Base-by-base conservation (phyloP, 306 rosid genomes). In the Lotus japonicus region DNA sequence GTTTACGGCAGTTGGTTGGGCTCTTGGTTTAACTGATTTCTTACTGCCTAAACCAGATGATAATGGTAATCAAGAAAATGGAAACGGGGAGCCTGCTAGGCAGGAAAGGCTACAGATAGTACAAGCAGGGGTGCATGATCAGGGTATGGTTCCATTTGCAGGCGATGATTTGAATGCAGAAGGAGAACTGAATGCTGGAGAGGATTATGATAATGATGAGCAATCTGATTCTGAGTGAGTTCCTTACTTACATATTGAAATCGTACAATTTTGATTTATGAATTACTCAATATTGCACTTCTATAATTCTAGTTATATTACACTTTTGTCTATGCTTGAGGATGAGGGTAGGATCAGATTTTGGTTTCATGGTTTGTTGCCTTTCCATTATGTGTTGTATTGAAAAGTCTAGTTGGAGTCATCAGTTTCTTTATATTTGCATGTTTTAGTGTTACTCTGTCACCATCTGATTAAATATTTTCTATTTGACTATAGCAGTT, bases 1-100 rank as follows among this genome's bases (percentile, higher is more conserved):
- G 99, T 90, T 95, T 77, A 87, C 88, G n/a, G 95, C 79, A 18
- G 92, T 95, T 63, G 97, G 99, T 71, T 95, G 99, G 99, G 96
- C 95, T 41, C 99, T 95, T 74, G 95, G 96, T 70, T 83, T 95
- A 80, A 87, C 88, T 2, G 92, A 88, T 67, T 95, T 86, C 84
- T 81, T 95, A 79, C 85, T 95, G 67, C 97, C 99, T 60, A 71
- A 87, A 70, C 92, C 95, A 54, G 96, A 90, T 19, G 99, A 90
- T 28, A 85, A 79, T 55, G 87, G 72, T 72, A 85, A 79, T 64
- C 97, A 84, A 80, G 99, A 95, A 72, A 87, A 89, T 72, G 90
- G 85, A 49, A 90, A 88, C 38, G 99, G 86, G 76, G 99, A 88
- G 70, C 90, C 86, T 66, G 97, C 77, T 65, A 87, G 96, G 82